Base-by-base conservation (phyloP, 495 filamentous ascomycete species). In the Peziza echinospora region DNA sequence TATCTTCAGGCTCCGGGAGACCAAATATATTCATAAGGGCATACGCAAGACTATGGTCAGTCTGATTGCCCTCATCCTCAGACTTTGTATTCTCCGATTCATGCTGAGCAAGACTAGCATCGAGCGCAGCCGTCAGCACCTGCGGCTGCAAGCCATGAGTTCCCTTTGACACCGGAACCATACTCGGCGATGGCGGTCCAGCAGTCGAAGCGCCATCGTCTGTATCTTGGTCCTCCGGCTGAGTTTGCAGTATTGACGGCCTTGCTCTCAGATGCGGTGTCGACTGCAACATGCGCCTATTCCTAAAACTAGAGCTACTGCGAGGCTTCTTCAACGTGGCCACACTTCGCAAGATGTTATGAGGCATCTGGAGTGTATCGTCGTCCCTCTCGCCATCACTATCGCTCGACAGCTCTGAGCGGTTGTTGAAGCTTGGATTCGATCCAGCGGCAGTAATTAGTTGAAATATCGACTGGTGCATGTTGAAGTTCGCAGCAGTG, bases 381-480 rank as follows among this genome's bases (percentile, higher is more conserved):
- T 74, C 77, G 13, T 71, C 76, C 47, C 82, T 86, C 25, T 75
- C 79, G 34, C 73, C 73, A 24, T 76, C 78, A 43, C 16, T 21
- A 5, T 19, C n/a, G 11, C 16, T 21, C n/a, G n/a, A 19, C 8
- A 8, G 8, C 51, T 89, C 81, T 58, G 93, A 89, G 26, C 80
- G 71, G 45, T 78, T 70, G 59, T 78, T 75, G 58, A 87, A 82
- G 58, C 87, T 78, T 19, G 77, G 76, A 42, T 72, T 73, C 45
- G 81, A 82, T 5, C 83, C 84, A 30, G 84, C 84, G n/a, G 83
- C 80, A 13, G 86, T 82, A 50, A 97, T 86, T 63, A 97, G 71
- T 45, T 84, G 85, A 62, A 94, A 93, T 44, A 97, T 71, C 43
- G 82, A 87, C 64, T 94, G 86, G 62, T 94, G 87, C 81, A 93